Evolutionary conservation across 768 basidiomycete genomes (phyloP), one percentile per base, ranked within the genome.

Genomic region (Crepidotus variabilis): DNA sequence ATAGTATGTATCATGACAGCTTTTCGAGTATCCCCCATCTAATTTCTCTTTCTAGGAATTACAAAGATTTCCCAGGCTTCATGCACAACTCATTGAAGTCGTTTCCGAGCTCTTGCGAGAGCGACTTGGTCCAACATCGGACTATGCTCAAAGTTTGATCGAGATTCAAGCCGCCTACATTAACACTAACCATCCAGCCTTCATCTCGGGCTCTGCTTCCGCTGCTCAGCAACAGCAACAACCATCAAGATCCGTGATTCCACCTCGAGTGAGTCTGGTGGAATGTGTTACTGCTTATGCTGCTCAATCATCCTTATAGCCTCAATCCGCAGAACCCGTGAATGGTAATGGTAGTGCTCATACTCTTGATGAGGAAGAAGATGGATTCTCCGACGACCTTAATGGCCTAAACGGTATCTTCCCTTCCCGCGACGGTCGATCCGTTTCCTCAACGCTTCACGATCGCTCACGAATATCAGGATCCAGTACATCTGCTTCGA

Each of bases 131-230:
- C 97, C 97, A 1, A 97, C 97, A 0, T 94, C 92, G 1, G 90
- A 94, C n/a, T 98, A 98, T 70, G 89, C 95, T 0, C 90, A 93
- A 62, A 94, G 92, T 66, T 78, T 99, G 64, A 98, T 99, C 63
- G 85, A 88, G 63, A 99, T 99, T 50, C 97, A 99, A 71, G 94
- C 94, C 1, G 95, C 97, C 10, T 99, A 99, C 69, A 98, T 99
- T 79, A 99, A 99, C 71, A 98, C 95, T 55, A 98, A 98, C 70
- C 97, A 99, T 69, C 97, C 97, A 6, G 83, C 91, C 32, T 98
- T 98, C 72, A 87, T 95, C 55, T 78, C 88, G 18, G 89, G 90
- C 9, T 90, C 90, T 34, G 83, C 88, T 45, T 67, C 77, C 9
- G 82, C 84, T 57, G 78, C 84, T 51, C 79, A 83, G 61, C 77